These are phyloP conservation scores for Colletotrichum cuscutae DNA, from an alignment of 2,329 filamentous ascomycete species.

Conservation along the genomic window DNA sequence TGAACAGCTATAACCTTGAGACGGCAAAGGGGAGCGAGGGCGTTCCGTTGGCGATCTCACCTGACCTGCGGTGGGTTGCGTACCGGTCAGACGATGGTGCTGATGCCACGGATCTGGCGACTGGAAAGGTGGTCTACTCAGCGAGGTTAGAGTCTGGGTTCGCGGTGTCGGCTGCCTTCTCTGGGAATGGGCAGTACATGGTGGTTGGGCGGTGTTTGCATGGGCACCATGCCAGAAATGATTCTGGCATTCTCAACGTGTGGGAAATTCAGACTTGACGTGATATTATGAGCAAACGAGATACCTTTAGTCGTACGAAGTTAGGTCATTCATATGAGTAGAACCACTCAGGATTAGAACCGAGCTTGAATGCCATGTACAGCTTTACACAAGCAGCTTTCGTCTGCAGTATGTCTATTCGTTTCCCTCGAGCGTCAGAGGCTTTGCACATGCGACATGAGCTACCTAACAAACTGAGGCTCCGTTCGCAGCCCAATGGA, in stretches of 20 bases:
- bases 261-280: slow-evolving; percentile 18
- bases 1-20: slow-evolving; percentile 29
- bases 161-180: slow-evolving; percentile 25
- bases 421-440: not conserved
- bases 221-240: slow-evolving; percentile 18
- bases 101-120: slow-evolving; percentile 28
- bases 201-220: slow-evolving; percentile 13
- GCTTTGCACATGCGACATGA: no score
- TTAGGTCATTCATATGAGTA: no score
- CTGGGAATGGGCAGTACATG: slow-evolving; percentile 5
- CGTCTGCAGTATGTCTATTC: not conserved
- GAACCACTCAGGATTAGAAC: no score
- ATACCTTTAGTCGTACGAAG: not conserved
- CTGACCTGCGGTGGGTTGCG: slow-evolving; percentile 24
- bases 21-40: slow-evolving; percentile 25
- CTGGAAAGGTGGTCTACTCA: slow-evolving; percentile 26
- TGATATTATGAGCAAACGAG: not conserved
- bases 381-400: no score
- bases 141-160: slow-evolving; percentile 27
- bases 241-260: slow-evolving; percentile 19
- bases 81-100: slow-evolving; percentile 32
- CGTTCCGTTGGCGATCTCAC: slow-evolving; percentile 27
- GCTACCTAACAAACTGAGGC: no score
- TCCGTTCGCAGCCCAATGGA: no score
- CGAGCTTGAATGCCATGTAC: no score